phyloP scores from a whole-genome alignment of 2,329 filamentous ascomycete species.

The Diaporthe australafricana region DNA sequence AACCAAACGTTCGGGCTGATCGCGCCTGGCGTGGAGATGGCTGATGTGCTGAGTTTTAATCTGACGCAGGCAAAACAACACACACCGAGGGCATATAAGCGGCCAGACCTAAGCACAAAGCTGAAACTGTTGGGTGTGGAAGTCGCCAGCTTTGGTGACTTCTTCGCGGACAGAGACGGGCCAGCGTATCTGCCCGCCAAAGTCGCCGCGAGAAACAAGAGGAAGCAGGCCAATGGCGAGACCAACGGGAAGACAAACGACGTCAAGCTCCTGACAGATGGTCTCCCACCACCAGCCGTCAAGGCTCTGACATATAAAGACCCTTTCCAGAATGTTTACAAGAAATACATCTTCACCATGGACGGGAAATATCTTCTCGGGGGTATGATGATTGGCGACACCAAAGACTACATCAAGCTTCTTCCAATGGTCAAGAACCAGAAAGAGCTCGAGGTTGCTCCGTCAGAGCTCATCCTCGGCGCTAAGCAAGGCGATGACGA shows the following conservation, averaged over 20 bases:
- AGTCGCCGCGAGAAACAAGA: conserved; percentile 56
- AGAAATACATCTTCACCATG: conserved; percentile 91
- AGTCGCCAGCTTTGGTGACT: conserved; percentile 93
- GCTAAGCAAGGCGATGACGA: conserved; percentile 80
- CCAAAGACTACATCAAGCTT: conserved; percentile 88
- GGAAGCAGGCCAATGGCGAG: conserved; percentile 48
- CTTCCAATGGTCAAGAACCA: conserved; percentile 89
- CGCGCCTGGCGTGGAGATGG: conserved; percentile 91
- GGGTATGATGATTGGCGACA: conserved; percentile 98
- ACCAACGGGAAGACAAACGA: conserved; percentile 49
- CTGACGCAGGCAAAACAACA: conserved; percentile 85
- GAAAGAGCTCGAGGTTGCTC: conserved; percentile 81
- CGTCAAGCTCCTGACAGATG: conserved; percentile 64
- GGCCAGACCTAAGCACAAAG: conserved; percentile 91
- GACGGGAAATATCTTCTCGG: conserved; percentile 92
- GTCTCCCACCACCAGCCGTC: conserved; percentile 69
- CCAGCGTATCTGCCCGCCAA: conserved; percentile 77
- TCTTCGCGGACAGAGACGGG: conserved; percentile 89
- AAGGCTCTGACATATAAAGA: conserved; percentile 91
- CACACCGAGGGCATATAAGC: conserved; percentile 76
- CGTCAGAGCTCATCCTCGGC: conserved; percentile 86
- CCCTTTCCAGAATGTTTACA: conserved; percentile 89
- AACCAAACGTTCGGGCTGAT: conserved; percentile 90
- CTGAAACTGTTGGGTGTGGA: conserved; percentile 90
- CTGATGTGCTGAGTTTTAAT: conserved; percentile 91